These are phyloP conservation scores for Jaltomata sinuosa DNA, from an alignment of 257 asterid genomes.

Conservation along the genomic window DNA sequence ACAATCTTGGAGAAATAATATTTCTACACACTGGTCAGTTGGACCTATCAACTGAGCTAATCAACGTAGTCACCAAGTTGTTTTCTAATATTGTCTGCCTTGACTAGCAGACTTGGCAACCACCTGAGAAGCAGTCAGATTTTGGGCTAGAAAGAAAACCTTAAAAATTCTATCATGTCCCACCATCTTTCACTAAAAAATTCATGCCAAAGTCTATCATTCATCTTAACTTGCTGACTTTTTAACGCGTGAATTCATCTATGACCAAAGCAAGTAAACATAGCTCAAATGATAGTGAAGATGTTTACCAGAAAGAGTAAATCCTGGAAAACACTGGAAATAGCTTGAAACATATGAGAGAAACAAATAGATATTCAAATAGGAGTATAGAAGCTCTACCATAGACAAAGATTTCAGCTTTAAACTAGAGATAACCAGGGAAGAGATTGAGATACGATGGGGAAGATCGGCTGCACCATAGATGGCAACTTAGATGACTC, in stretches of 20 bases:
- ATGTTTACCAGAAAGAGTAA: not conserved
- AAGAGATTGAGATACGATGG: not conserved
- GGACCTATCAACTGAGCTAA: not conserved
- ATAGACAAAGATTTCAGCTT: not conserved
- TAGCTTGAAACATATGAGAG: not conserved
- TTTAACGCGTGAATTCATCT: not conserved
- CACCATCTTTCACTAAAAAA: not conserved
- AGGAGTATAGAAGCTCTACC: not conserved
- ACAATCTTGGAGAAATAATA: not conserved
- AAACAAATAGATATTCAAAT: not conserved
- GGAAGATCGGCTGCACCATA: slow-evolving; percentile 24
- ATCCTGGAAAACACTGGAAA: not conserved
- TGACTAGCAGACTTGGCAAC: not conserved
- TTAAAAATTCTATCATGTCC: not conserved
- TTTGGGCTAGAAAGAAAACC: not conserved
- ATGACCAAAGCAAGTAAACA: not conserved
- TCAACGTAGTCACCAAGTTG: not conserved
- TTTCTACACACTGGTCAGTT: not conserved
- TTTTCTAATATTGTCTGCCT: not conserved
- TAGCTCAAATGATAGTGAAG: not conserved
- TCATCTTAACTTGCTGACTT: not conserved
- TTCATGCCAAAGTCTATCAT: not conserved
- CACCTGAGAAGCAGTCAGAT: not conserved
- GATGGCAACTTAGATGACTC: slow-evolving; percentile 43
- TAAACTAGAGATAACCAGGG: not conserved